A percentile compares a stretch with the other conserved stretches of the same genome.
These are phyloP conservation scores for Mycena latifolia DNA, from an alignment of 768 basidiomycete species.

Conservation along the genomic window DNA sequence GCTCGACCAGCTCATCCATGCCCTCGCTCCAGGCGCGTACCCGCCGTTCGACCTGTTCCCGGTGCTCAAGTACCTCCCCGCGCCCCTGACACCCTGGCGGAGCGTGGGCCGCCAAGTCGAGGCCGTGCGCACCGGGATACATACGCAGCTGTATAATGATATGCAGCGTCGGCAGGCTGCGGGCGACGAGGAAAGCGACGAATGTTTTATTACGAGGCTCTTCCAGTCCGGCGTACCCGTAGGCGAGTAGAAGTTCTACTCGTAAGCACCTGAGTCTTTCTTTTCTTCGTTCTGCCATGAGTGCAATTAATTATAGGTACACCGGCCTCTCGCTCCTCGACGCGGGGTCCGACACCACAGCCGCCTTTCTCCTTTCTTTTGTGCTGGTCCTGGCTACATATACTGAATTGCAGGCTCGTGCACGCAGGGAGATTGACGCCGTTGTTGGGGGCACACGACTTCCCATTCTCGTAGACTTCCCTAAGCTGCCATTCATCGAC, in stretches of 20 bases:
- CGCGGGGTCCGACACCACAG: too few relatives aligned
- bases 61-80: constrained; percentile 11
- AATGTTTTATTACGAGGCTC: constrained; percentile 3
- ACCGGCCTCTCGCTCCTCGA: constrained; percentile 8
- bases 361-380: constrained; percentile 8
- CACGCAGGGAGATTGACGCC: constrained; percentile 11
- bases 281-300: not conserved
- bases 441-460: not conserved
- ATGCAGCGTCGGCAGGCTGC: not conserved
- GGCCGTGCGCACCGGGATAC: not conserved
- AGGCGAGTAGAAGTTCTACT: constrained; percentile 5
- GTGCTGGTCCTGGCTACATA: constrained; percentile 1
- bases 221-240: not conserved
- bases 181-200: constrained; percentile 16
- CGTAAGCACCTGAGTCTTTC: not conserved
- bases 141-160: not conserved
- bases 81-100: constrained; percentile 8
- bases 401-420: constrained; percentile 13
- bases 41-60: constrained; percentile 16
- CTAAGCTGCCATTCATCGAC: constrained; percentile 2
- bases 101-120: not conserved
- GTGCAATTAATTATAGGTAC: not conserved
- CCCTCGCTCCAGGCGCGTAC: not conserved
- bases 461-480: constrained; percentile 1
- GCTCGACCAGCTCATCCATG: constrained; percentile 2